These are phyloP conservation scores for Cicer bijugum DNA, from an alignment of 306 rosid genomes.

Conservation along the genomic window DNA sequence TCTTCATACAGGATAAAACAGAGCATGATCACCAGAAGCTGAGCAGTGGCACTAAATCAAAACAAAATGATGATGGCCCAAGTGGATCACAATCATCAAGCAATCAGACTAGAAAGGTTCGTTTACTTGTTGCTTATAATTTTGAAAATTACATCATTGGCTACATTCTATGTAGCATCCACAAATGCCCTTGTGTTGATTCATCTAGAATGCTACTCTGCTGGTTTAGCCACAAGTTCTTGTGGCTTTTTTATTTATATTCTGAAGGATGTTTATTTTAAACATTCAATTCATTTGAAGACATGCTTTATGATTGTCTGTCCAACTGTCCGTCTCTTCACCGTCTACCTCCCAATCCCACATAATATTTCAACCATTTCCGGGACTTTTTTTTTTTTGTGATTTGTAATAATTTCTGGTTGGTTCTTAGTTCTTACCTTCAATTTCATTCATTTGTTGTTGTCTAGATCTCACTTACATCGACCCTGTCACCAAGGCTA, in stretches of 20 bases:
- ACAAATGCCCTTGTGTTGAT: slow-evolving; percentile 36
- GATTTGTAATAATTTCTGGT: slow-evolving; percentile 4
- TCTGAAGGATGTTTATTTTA: slow-evolving; percentile 12
- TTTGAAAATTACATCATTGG: slow-evolving; percentile 2
- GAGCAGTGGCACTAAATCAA: slow-evolving; percentile 51
- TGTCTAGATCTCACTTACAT: slow-evolving; percentile 53
- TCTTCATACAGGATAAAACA: slow-evolving; percentile 56
- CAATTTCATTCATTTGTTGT: neutral
- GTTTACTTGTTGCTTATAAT: slow-evolving; percentile 32
- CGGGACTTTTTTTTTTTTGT: slow-evolving; percentile 11
- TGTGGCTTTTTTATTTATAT: slow-evolving; percentile 10
- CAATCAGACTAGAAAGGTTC: slow-evolving; percentile 60
- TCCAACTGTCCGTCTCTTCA: neutral
- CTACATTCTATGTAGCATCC: slow-evolving; percentile 2
- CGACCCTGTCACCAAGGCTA: slow-evolving; percentile 54
- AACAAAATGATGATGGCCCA: slow-evolving; percentile 50
- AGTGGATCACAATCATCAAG: slow-evolving; percentile 47
- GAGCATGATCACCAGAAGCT: slow-evolving; percentile 50
- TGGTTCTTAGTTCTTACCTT: slow-evolving; percentile 38
- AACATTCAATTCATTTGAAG: slow-evolving; percentile 7
- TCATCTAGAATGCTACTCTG: slow-evolving; percentile 13
- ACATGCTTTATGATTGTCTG: neutral
- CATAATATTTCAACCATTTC: slow-evolving; percentile 26
- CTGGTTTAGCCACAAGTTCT: slow-evolving; percentile 8
- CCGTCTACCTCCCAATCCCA: slow-evolving; percentile 15